Evolutionary conservation across 1,284 basidiomycete genomes (phyloP).

Genomic region (Naganishia sp.): DNA sequence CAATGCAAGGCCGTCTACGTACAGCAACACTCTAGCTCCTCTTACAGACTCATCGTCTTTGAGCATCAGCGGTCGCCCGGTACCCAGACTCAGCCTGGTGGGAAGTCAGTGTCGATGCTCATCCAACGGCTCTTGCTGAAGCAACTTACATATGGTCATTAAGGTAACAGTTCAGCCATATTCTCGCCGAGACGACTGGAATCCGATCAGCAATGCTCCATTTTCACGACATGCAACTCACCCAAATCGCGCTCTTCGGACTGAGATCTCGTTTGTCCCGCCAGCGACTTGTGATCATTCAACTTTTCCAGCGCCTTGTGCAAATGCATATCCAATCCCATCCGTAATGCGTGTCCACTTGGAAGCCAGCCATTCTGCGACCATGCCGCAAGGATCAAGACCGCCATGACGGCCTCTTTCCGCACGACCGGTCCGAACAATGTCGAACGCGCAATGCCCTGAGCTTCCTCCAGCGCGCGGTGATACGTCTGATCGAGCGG

Average conservation of each 20-base stretch:
- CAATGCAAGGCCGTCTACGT: constrained; percentile 21
- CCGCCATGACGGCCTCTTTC: constrained; percentile 93
- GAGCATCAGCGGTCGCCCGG: constrained; percentile 82
- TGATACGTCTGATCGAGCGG: constrained; percentile 81
- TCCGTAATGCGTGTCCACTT: constrained; percentile 81
- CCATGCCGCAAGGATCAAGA: constrained; percentile 88
- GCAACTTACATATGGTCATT: constrained; percentile 49
- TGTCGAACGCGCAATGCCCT: constrained; percentile 87
- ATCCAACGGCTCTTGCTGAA: neutral
- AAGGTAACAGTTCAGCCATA: constrained; percentile 84
- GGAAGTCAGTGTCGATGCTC: constrained; percentile 35
- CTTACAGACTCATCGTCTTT: constrained; percentile 83
- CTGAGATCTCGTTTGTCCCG: constrained; percentile 65
- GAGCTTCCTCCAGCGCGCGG: constrained; percentile 86
- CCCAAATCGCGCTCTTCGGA: constrained; percentile 84
- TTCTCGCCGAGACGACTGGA: constrained; percentile 80
- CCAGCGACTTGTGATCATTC: constrained; percentile 55
- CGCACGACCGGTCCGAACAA: constrained; percentile 87
- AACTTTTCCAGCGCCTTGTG: constrained; percentile 87
- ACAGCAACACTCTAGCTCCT: constrained; percentile 75
- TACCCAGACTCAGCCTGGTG: constrained; percentile 79
- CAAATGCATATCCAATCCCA: constrained; percentile 88
- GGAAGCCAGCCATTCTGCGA: constrained; percentile 92
- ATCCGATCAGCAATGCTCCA: constrained; percentile 36
- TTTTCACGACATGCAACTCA: constrained; percentile 50